These are phyloP conservation scores for Biscutella laevigata DNA, from an alignment of 441 rosid species.

Conservation along the genomic window DNA sequence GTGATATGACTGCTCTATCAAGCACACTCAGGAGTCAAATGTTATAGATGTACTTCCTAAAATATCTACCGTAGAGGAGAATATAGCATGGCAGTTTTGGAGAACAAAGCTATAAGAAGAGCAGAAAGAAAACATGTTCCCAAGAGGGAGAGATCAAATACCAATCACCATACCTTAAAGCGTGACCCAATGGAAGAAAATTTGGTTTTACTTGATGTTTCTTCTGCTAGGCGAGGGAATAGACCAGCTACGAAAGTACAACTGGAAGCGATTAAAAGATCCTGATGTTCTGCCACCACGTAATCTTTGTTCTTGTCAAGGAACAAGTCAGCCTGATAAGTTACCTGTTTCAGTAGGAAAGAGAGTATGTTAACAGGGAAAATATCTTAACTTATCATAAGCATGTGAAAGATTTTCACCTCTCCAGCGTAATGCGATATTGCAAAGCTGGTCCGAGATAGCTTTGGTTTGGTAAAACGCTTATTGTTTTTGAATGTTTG, in stretches of 20 bases:
- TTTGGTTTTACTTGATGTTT: conserved; percentile 90
- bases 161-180: conserved; percentile 60
- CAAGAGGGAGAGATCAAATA: neutral
- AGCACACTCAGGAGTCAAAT: neutral
- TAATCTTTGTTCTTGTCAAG: conserved; percentile 99
- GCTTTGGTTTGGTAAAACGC: conserved; percentile 97
- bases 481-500: conserved; percentile 90
- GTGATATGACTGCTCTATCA: conserved; percentile 11
- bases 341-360: conserved; percentile 44
- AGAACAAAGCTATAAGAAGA: no score
- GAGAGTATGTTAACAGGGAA: conserved; percentile 16
- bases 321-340: conserved; percentile 87
- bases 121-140: no score
- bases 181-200: conserved; percentile 99
- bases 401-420: conserved; percentile 40
- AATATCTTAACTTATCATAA: conserved; percentile 6
- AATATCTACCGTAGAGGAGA: no score
- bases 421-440: conserved; percentile 99
- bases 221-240: conserved; percentile 88
- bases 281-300: conserved; percentile 99
- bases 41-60: no score
- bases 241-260: conserved; percentile 78
- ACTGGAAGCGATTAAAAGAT: conserved; percentile 71
- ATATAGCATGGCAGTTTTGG: no score
- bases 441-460: conserved; percentile 92